Base-by-base conservation (phyloP, 1,284 basidiomycete species). In the Fistulinella staudtii region DNA sequence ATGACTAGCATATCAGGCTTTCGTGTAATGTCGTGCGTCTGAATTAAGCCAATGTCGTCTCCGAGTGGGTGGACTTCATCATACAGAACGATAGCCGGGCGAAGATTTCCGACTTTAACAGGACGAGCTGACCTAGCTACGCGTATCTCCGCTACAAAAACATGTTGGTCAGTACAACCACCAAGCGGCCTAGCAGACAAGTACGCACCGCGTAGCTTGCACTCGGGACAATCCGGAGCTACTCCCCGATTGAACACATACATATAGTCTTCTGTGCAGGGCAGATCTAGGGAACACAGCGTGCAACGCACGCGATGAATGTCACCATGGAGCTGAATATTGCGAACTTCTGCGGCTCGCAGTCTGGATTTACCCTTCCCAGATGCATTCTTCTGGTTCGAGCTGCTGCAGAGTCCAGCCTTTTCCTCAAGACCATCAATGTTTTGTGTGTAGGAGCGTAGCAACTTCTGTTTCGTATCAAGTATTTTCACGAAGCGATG, bases 401-500 rank as follows among this genome's bases (percentile, higher is more conserved):
- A 77, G 49, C 75, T 80, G 31, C 84, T 75, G 27, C 77, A 63
- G 7, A 97, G 74, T 1, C 93, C 94, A 1, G 81, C 81, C 43
- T 78, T 75, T 54, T 85, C 84, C 64, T 97, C 94, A 17, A 97
- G 71, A 6, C 91, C 93, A 65, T 97, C 94, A 40, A 97, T 93
- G 61, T 96, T 97, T 66, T 96, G 93, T 1, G 94, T 96, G 65
- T 97, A 97, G 3, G 85, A 89, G 41, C 93, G 80, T 23, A 95
- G 67, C 1, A 98, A 71, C 59, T 88, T 92, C 42, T 88, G 87
- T 66, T 92, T 91, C 9, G 74, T 65, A 54, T 95, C 88, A 0
- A 97, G 78, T 6, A 81, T 84, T 57, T 86, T 86, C 49, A 97
- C 82, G 66, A 97, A 94, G 47, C 77, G 76, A 64, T 97, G 94